Evolutionary conservation across 2,329 filamentous ascomycete genomes (phyloP).

Genomic region (Ceratocystis diversiconidia): DNA sequence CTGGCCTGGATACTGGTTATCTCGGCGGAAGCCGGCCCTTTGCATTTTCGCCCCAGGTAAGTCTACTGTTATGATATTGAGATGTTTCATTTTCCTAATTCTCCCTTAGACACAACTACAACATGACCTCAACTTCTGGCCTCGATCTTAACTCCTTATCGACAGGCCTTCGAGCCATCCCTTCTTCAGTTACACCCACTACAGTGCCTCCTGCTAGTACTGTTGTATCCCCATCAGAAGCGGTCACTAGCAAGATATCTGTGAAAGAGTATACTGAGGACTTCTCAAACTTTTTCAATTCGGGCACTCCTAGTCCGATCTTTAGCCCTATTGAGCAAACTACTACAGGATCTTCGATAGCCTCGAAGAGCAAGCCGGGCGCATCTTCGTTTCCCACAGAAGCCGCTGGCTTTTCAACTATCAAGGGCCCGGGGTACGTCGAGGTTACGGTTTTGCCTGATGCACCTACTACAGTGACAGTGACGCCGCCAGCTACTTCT

Average conservation of each 20-base stretch:
- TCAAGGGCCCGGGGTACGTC: not conserved
- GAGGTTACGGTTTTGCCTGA: slow-evolving; percentile 5
- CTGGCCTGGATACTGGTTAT: not conserved
- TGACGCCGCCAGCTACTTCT: not conserved
- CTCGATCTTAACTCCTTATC: not conserved
- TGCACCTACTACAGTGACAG: slow-evolving; percentile 1
- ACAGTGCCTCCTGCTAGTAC: not conserved
- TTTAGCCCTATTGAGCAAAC: slow-evolving; percentile 6
- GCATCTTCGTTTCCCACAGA: not conserved
- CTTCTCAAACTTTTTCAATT: slow-evolving; percentile 11
- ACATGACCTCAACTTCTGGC: not conserved
- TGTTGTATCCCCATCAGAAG: not conserved
- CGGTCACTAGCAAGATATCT: not conserved
- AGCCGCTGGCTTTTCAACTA: not conserved
- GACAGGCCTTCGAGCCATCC: not conserved
- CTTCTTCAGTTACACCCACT: not conserved
- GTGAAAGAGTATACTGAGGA: not conserved
- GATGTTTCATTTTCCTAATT: not conserved
- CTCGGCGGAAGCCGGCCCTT: not conserved
- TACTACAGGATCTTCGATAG: not conserved
- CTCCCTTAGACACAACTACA: not conserved
- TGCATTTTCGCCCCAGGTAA: not conserved
- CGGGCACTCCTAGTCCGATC: slow-evolving; percentile 15
- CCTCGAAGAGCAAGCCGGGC: not conserved
- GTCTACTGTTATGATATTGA: not conserved